A percentile compares a stretch with the other conserved stretches of the same genome.
Conservation (phyloP, 1,284 basidiomycete genomes). For the Ustilago hordei region DNA sequence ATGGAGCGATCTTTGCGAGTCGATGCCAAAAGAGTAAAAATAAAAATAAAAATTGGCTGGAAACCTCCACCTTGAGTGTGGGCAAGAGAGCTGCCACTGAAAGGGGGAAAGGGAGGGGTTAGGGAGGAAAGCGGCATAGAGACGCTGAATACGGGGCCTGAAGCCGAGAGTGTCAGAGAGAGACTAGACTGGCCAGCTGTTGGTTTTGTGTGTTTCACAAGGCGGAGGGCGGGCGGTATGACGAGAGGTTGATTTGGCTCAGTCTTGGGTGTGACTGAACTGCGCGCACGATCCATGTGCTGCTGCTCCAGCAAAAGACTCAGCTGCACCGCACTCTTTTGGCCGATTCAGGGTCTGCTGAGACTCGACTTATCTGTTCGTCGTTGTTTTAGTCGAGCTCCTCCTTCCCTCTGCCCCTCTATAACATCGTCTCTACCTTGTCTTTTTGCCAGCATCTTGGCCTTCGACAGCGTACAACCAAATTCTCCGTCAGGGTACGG, state of each 20-base stretch:
- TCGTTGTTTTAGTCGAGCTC: no score
- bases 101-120: no score
- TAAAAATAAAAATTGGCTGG: not conserved
- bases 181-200: no score
- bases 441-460: not conserved
- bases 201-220: not conserved
- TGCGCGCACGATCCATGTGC: conserved; percentile 14
- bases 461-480: not conserved
- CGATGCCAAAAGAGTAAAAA: not conserved
- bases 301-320: not conserved
- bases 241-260: not conserved
- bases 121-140: no score
- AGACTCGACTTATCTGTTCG: no score
- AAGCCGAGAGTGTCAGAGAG: not conserved
- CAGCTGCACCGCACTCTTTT: not conserved
- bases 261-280: not conserved
- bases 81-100: not conserved
- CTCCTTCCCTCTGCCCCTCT: no score
- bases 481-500: no score
- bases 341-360: not conserved
- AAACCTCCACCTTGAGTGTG: not conserved
- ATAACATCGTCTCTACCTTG: not conserved
- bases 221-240: not conserved
- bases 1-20: not conserved
- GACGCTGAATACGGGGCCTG: not conserved